Evolutionary conservation across 2,329 filamentous ascomycete species (phyloP), one percentile per base, ranked within the genome.

Genomic region (Trichoderma aggressivum): DNA sequence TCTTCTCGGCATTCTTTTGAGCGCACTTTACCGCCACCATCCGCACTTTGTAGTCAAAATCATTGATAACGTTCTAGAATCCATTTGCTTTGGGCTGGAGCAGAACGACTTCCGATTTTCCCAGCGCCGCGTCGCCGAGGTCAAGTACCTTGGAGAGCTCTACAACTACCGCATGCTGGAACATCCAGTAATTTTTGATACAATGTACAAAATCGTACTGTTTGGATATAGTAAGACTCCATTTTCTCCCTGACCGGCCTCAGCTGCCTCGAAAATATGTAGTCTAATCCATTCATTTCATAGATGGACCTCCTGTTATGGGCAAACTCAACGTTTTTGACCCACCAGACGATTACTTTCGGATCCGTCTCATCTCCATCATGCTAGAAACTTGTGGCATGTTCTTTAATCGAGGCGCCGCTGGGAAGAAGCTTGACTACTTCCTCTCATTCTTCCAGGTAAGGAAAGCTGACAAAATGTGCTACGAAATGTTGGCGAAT

Each of bases 111-210:
- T 98, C 86, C 94, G 97, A 77, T 97, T 94, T 83, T 98, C 97
- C 79, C 96, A 99, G 81, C 91, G 94, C 72, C 91, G 96, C 26
- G 91, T 99, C 73, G 93, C 97, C 3, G 95, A 98, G 80, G 93
- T 97, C 77, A 98, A 98, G 79, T 99, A 98, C 79, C 86, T 99
- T 6, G 94, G 93, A 26, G 96, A 99, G 81, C 88, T 99, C 11
- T 99, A 99, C 84, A 97, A 98, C 77, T 99, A 98, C 80, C 92
- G 96, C 71, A 93, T 99, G 89, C 88, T 99, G 47, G 96, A 99
- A 80, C 96, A 97, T 56, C 92, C 93, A 0, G 92, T 98, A 28
- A 92, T 99, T 65, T 99, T 99, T 77, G 96, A 99, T 78, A 93
- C 92, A 1, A 87, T 99, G 81, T 99, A 98, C 84, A 94, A 94